phyloP scores from a whole-genome alignment of 768 basidiomycete genomes.

The Russula abietina region DNA sequence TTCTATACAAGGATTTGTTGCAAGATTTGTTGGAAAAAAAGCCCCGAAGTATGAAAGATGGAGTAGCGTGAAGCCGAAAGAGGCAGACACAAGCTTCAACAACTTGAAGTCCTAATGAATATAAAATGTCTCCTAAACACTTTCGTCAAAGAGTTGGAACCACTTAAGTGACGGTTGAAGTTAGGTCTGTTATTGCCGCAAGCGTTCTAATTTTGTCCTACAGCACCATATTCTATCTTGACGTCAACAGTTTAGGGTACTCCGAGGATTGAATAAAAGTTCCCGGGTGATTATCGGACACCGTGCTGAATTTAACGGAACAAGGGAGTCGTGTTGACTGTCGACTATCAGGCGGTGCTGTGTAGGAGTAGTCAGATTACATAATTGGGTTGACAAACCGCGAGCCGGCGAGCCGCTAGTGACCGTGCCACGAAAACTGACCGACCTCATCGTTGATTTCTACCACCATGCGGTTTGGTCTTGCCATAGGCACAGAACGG shows the following conservation, averaged over 20 bases:
- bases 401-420: background rate
- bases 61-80: background rate
- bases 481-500: conserved; percentile 75
- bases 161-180: no score
- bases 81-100: background rate
- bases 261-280: background rate
- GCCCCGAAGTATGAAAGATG: background rate
- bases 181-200: no score
- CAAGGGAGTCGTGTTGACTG: no score
- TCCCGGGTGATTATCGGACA: background rate
- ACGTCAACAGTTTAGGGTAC: no score
- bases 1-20: no score
- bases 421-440: background rate
- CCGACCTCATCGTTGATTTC: conserved; percentile 18
- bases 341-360: no score
- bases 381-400: conserved; percentile 2
- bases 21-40: background rate
- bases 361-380: conserved; percentile 15
- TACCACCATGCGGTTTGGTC: conserved; percentile 59
- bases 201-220: no score
- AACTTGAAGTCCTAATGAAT: background rate
- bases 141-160: no score
- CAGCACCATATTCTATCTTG: no score
- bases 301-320: background rate
- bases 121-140: no score